phyloP scores from a whole-genome alignment of 2,329 filamentous ascomycete genomes.

The Aspergillus jensenii region DNA sequence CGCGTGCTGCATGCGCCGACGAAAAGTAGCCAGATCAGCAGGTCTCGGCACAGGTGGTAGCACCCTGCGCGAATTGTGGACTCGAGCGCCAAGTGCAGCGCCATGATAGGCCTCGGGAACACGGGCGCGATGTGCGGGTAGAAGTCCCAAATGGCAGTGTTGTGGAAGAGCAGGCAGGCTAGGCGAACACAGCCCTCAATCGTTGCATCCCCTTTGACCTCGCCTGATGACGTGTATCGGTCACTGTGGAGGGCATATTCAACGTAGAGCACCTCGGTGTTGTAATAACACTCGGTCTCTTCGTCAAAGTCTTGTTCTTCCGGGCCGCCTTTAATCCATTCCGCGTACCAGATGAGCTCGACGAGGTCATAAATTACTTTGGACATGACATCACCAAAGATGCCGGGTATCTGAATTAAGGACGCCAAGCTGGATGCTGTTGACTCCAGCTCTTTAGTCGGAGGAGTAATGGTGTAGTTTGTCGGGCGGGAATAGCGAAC shows the following conservation, averaged over 20 bases:
- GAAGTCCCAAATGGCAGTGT: slow-evolving; percentile 40
- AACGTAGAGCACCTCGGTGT: slow-evolving; percentile 39
- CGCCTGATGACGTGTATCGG: slow-evolving; percentile 35
- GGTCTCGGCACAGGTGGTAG: slow-evolving; percentile 32
- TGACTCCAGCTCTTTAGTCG: slow-evolving; percentile 28
- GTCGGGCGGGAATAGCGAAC: slow-evolving; percentile 35
- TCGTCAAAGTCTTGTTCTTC: slow-evolving; percentile 32
- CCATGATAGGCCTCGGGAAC: slow-evolving; percentile 35
- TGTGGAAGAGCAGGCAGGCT: slow-evolving; percentile 40
- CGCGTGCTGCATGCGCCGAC: slow-evolving; percentile 33
- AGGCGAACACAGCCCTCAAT: slow-evolving; percentile 41
- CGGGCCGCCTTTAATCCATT: slow-evolving; percentile 35
- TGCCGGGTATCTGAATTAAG: slow-evolving; percentile 34
- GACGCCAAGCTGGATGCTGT: slow-evolving; percentile 35
- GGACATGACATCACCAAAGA: slow-evolving; percentile 33
- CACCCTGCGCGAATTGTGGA: slow-evolving; percentile 32
- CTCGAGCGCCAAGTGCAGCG: slow-evolving; percentile 33
- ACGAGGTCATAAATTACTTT: slow-evolving; percentile 35
- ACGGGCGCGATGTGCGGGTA: slow-evolving; percentile 37
- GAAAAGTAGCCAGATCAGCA: slow-evolving; percentile 40
- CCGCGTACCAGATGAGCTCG: slow-evolving; percentile 37
- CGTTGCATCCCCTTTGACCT: slow-evolving; percentile 35
- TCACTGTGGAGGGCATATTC: slow-evolving; percentile 39
- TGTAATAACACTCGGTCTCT: slow-evolving; percentile 40
- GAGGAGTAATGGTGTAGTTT: slow-evolving; percentile 29